These are phyloP conservation scores for Saccharomyces hybrid DNA, from an alignment of 1,139 yeast species.

Conservation along the genomic window DNA sequence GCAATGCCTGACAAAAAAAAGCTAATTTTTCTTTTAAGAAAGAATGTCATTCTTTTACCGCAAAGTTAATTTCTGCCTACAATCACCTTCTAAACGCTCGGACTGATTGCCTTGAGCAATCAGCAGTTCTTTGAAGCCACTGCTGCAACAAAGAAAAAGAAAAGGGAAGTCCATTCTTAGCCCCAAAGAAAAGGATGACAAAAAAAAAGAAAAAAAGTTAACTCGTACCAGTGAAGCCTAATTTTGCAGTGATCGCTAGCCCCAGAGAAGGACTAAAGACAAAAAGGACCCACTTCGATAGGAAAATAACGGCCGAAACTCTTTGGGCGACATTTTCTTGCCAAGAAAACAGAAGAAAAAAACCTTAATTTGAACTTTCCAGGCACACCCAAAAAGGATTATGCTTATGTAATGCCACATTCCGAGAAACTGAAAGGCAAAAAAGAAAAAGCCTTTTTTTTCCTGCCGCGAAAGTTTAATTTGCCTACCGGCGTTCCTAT, in stretches of 20 bases:
- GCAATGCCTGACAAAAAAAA: not conserved
- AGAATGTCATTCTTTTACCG: not conserved
- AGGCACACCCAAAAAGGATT: not conserved
- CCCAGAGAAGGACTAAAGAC: not conserved
- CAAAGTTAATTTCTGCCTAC: not conserved
- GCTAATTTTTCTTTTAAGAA: not conserved
- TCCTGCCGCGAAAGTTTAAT: slow-evolving; percentile 1
- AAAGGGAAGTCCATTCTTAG: not conserved
- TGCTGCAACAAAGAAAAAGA: not conserved
- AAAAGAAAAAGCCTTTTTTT: not conserved
- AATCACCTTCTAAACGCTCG: not conserved
- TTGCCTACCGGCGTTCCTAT: not conserved
- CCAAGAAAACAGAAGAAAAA: not conserved
- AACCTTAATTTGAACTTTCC: not conserved
- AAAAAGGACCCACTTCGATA: not conserved
- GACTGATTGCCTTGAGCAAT: not conserved
- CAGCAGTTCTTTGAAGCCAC: not conserved
- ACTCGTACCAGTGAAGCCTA: not conserved
- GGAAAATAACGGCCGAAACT: not conserved
- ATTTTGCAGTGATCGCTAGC: not conserved
- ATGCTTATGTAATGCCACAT: not conserved
- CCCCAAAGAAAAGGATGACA: not conserved
- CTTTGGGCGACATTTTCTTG: slow-evolving; percentile 1
- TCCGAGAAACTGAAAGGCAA: not conserved
- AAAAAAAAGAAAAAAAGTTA: not conserved